Evolutionary conservation across 2,329 filamentous ascomycete species (phyloP).

Genomic region (Epichloe sp.): DNA sequence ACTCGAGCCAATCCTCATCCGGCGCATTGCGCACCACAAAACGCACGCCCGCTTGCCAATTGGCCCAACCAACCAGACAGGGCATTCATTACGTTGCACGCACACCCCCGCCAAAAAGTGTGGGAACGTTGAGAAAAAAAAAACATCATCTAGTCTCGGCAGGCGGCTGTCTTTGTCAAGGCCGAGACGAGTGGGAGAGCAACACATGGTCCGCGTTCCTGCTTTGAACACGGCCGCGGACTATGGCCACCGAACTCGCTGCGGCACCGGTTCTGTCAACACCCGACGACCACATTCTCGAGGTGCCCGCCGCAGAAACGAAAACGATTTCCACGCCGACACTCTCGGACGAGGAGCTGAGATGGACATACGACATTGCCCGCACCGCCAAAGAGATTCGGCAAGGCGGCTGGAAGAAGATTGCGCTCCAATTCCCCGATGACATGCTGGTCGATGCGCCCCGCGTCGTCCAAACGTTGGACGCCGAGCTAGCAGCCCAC

Average conservation of each 20-base stretch:
- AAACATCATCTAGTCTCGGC: neutral
- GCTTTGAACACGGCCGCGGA: neutral
- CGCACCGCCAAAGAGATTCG: slow-evolving; percentile 66
- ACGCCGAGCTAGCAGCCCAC: slow-evolving; percentile 12
- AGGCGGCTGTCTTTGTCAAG: no score
- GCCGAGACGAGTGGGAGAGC: neutral
- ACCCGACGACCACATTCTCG: slow-evolving; percentile 45
- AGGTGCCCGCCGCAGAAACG: slow-evolving; percentile 31
- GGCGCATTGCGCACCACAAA: neutral
- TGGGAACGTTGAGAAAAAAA: no score
- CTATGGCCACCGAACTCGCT: slow-evolving; percentile 35
- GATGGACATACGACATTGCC: slow-evolving; percentile 69
- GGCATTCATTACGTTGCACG: neutral
- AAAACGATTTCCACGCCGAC: slow-evolving; percentile 18
- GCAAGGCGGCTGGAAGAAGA: slow-evolving; percentile 55
- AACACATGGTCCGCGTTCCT: neutral
- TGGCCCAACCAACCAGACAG: slow-evolving; percentile 7
- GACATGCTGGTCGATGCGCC: slow-evolving; percentile 80
- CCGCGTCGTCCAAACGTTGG: slow-evolving; percentile 53
- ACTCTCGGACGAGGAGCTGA: slow-evolving; percentile 53
- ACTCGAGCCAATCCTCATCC: neutral
- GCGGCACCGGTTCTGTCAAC: slow-evolving; percentile 50
- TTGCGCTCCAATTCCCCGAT: slow-evolving; percentile 94
- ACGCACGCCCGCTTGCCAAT: no score
- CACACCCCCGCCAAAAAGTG: slow-evolving; percentile 3